Evolutionary conservation across 2,329 filamentous ascomycete genomes (phyloP), one percentile per base, ranked within the genome.

Genomic region (Hymenoscyphus fructigenus): DNA sequence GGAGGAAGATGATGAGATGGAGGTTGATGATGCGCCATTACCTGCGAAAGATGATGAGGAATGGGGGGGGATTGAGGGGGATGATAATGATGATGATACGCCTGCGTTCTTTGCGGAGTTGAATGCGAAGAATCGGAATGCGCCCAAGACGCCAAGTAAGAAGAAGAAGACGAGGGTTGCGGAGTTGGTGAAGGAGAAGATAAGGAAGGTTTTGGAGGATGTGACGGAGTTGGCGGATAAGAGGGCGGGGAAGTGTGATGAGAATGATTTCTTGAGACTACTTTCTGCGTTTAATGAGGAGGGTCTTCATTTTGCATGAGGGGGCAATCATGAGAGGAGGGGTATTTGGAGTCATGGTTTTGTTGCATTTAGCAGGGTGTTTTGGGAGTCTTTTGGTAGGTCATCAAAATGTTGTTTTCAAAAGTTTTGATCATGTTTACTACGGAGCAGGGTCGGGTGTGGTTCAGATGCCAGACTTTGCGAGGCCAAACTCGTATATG

Each of bases 181-280:
- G 0, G 87, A 93, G 73, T 78, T 97, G 38, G 90, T 99, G n/a
- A 85, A 89, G 69, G 86, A 90, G 72, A 98, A 98, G 80, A 90
- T 98, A 56, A 84, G 90, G 72, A 91, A 89, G 75, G 92, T 97
- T 23, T 82, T 98, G 23, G 90, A 94, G 75, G 86, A 90, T 68
- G 88, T 90, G 64, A 97, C 93, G 0, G 85, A 88, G 58, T 82
- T 98, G 62, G 89, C 88, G 2, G 92, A 96, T 66, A 92, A 91
- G 80, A 84, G 94, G 69, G 86, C 93, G 12, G 85, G 92, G 67
- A 89, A 95, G 81, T 96, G 93, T 74, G 93, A 97, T 74, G 92
- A 98, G 79, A 93, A 91, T 61, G 93, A 97, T 73, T 98, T 97
- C 75, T 79, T 99, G 75, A 89, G 88, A 71, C 78, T 97, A 69